Conservation (phyloP, 1,284 basidiomycete genomes). For the Malassezia nana region DNA sequence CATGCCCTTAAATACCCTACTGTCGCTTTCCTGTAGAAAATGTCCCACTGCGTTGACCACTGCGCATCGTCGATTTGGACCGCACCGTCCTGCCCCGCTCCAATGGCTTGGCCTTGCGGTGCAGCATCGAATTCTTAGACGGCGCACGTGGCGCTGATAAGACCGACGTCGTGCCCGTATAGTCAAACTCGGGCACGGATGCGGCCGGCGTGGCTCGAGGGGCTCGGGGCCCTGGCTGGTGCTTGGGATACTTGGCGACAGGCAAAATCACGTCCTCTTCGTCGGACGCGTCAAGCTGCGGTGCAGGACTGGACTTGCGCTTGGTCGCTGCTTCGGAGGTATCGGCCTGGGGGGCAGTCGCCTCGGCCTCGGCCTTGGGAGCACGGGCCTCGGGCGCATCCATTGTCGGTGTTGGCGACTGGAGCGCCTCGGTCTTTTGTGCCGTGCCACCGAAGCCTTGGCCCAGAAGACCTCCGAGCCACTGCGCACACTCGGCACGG, state of each 20-base stretch:
- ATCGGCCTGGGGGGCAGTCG: background rate
- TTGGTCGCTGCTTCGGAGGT: background rate
- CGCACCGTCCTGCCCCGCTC: background rate
- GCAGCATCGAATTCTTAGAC: background rate
- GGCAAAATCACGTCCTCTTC: constrained; percentile 1
- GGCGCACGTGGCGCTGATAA: background rate
- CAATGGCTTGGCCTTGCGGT: background rate
- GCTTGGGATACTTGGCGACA: constrained; percentile 9
- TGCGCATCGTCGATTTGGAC: constrained; percentile 6
- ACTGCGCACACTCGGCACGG: constrained; percentile 6
- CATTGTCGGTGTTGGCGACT: background rate
- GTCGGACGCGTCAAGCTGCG: background rate
- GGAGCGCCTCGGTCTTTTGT: background rate
- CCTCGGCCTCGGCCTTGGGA: background rate
- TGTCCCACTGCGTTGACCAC: constrained; percentile 12
- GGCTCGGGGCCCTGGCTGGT: background rate
- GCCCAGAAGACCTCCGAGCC: constrained; percentile 5
- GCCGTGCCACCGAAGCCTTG: background rate
- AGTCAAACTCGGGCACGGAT: constrained; percentile 12
- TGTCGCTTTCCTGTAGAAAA: no score
- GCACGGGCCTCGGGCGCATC: background rate
- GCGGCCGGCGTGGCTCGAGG: background rate
- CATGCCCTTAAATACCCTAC: no score
- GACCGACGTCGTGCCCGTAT: background rate
- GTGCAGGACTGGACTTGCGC: background rate